These are phyloP conservation scores for Vigna mungo DNA, from an alignment of 306 rosid genomes.

Conservation along the genomic window DNA sequence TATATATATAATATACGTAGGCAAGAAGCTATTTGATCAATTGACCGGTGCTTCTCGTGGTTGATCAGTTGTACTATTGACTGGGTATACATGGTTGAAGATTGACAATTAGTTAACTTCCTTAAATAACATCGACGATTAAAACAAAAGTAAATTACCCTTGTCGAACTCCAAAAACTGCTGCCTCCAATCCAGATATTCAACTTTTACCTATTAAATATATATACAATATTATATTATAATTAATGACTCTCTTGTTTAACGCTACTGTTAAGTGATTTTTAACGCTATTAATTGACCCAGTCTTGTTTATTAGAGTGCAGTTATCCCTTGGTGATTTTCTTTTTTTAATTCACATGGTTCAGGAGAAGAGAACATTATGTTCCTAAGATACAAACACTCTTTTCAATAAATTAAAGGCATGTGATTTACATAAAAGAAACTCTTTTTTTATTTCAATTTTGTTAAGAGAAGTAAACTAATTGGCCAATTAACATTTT, in stretches of 20 bases:
- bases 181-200: slow-evolving; percentile 3
- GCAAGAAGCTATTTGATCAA: not conserved
- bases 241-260: not conserved
- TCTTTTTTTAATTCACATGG: not conserved
- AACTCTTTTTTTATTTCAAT: not conserved
- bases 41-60: slow-evolving; percentile 17
- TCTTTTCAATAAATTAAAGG: not conserved
- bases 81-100: slow-evolving; percentile 1
- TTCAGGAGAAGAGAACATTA: not conserved
- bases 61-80: not conserved
- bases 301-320: not conserved
- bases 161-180: not conserved
- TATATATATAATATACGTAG: not conserved
- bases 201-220: not conserved
- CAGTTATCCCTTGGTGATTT: no score
- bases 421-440: not conserved
- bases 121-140: not conserved
- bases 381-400: not conserved
- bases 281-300: not conserved
- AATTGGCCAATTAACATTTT: no score
- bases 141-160: not conserved
- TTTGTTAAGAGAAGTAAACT: no score
- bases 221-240: not conserved
- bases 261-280: not conserved
- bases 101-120: not conserved